Base-by-base conservation (phyloP, 768 basidiomycete species). In the Podaxis pistillaris region DNA sequence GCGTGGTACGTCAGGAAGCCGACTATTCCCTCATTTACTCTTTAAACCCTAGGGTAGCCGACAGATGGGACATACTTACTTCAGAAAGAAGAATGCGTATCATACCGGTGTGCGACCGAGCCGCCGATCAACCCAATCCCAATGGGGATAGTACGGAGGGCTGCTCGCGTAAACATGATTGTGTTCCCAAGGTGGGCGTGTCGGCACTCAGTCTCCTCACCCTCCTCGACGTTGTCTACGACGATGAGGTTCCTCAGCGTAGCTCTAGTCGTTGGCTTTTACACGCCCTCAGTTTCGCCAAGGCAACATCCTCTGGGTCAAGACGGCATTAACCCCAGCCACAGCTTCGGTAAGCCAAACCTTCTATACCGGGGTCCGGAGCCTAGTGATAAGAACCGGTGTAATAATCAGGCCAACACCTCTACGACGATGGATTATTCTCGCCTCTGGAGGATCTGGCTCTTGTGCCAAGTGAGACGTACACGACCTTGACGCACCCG, bases 401-500 rank as follows among this genome's bases (percentile, higher is more conserved):
- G 13, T 41, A 17, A 26, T 26, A 26, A 11, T 49, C 7, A 54
- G 38, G 8, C 15, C 36, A 60, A 44, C 58, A 64, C 30, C 19
- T 37, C 24, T 73, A 74, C 30, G 69, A 73, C 54, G 56, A 68
- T 15, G 74, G 72, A 9, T 69, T 76, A 3, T 78, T 78, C 65
- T 71, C 68, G 2, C 76, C 79, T 6, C 26, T 72, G 0, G 76
- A 75, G 57, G 67, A 75, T 22, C 69, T 79, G 2, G 71, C 73
- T n/a, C 24, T 69, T 7, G 69, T 79, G 17, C 74, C 77, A 8
- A 68, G 71, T 41, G 58, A 66, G 33, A 64, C 67, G 4, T 81
- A 78, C 55, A 74, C 78, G 5, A 67, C 74, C 1, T 65, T 83
- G 44, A 68, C 65, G 3, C 84, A 85, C 69, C 82, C 86, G 0